Base-by-base conservation (phyloP, 2,329 filamentous ascomycete species). In the Rhytidhysteron rufulum region DNA sequence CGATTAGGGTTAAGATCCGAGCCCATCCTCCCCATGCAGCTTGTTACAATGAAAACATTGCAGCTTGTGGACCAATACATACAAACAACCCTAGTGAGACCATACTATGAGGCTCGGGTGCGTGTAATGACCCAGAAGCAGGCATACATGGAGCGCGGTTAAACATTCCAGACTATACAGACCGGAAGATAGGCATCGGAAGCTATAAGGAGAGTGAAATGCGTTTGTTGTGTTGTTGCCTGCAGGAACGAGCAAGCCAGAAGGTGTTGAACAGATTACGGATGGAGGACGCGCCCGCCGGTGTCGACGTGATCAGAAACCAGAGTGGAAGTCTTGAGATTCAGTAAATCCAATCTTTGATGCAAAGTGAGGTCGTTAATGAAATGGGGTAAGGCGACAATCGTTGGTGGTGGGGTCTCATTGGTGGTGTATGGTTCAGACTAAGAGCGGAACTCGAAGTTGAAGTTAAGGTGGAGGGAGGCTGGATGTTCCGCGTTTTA, bases 1-100 rank as follows among this genome's bases (percentile, higher is more conserved):
- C 72, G 73, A 78, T 86, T 95, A 95, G 90, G 90, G 90, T 95
- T 95, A 95, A 90, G 86, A 90, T 90, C 86, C 88, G 82, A 84
- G 72, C 69, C 72, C 73, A 74, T 80, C 83, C 79, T 76, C 78
- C 69, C 69, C 71, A 65, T 61, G 61, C 58, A 52, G 41, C 37
- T 54, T 45, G 49, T 41, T 50, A 45, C 50, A 43, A 41, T 54
- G 55, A 55, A 49, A 34, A 51, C 59, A 59, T 53, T 54, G 59
- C 61, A 64, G 62, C 57, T 64, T 64, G 60, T 49, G 39, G 47
- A 45, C 43, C 41, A 48, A 37, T 37, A 51, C 49, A 58, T 59
- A 37, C 55, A 55, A 43, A 57, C 60, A 67, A 67, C 73, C 73
- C 71, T 70, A 70, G 67, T 74, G 68, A 71, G 70, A 67, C 72